Conservation (phyloP, 345 rosid species). For the Populus davidiana region DNA sequence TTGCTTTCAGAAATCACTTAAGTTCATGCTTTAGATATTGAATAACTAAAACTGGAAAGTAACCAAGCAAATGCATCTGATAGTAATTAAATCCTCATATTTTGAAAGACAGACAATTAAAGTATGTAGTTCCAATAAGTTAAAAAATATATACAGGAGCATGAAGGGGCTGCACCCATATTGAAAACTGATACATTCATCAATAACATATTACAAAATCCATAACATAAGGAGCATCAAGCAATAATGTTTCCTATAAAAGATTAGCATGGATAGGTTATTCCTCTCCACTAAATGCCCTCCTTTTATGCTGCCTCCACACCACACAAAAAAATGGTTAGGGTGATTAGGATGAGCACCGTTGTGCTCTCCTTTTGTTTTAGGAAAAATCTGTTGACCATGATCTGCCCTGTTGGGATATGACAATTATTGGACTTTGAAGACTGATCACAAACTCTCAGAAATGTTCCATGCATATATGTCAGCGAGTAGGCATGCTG, state of each 20-base stretch:
- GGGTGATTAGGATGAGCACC: background rate
- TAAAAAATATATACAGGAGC: background rate
- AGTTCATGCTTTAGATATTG: background rate
- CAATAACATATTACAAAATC: background rate
- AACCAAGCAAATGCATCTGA: background rate
- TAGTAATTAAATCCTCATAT: background rate
- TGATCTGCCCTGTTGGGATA: background rate
- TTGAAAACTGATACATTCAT: background rate
- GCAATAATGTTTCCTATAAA: background rate
- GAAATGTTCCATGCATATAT: background rate
- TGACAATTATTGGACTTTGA: background rate
- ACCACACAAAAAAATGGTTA: background rate
- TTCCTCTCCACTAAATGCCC: background rate
- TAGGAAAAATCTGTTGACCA: background rate
- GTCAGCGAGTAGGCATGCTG: background rate
- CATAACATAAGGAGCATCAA: background rate
- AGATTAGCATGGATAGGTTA: background rate
- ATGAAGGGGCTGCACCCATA: background rate
- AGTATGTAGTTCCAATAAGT: background rate
- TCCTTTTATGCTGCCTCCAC: background rate
- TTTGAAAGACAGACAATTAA: background rate
- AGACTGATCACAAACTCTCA: background rate
- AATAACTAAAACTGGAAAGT: background rate
- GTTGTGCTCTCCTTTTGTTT: background rate
- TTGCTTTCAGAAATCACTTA: background rate